Evolutionary conservation across 768 basidiomycete species (phyloP).

Genomic region (Serendipita sp.): DNA sequence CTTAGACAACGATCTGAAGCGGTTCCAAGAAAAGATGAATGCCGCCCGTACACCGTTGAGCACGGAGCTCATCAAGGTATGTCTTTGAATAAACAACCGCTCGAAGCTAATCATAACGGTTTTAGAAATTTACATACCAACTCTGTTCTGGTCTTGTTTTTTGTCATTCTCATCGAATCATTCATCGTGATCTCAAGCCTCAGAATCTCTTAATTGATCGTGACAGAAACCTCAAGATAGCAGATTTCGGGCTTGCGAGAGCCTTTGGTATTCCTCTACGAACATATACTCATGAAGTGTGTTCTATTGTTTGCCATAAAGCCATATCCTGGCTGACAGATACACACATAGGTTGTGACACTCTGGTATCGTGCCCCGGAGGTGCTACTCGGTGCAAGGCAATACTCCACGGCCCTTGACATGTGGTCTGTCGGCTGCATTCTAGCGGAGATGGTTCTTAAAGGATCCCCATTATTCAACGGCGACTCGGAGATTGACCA

Average conservation of each 20-base stretch:
- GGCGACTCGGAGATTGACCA: slow-evolving; percentile 99
- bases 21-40: slow-evolving; percentile 86
- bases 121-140: slow-evolving; percentile 91
- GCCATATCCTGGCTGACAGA: background rate
- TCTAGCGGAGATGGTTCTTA: slow-evolving; percentile 97
- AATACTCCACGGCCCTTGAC: slow-evolving; percentile 95
- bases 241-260: slow-evolving; percentile 89
- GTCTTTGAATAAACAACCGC: slow-evolving; percentile 22
- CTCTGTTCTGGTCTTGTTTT: slow-evolving; percentile 81
- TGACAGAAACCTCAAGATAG: slow-evolving; percentile 81
- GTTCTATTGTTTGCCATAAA: slow-evolving; percentile 10
- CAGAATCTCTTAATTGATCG: slow-evolving; percentile 91
- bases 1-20: slow-evolving; percentile 89
- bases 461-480: slow-evolving; percentile 77
- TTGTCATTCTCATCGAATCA: slow-evolving; percentile 87
- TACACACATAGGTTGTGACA: slow-evolving; percentile 66
- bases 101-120: slow-evolving; percentile 4
- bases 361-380: slow-evolving; percentile 99
- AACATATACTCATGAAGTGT: slow-evolving; percentile 97
- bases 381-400: slow-evolving; percentile 85
- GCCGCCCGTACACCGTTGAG: slow-evolving; percentile 55
- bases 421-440: slow-evolving; percentile 99
- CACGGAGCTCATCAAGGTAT: slow-evolving; percentile 64
- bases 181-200: slow-evolving; percentile 94
- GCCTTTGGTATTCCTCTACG: slow-evolving; percentile 97